Conservation (phyloP, 441 rosid genomes). For the Jatropha multifida region DNA sequence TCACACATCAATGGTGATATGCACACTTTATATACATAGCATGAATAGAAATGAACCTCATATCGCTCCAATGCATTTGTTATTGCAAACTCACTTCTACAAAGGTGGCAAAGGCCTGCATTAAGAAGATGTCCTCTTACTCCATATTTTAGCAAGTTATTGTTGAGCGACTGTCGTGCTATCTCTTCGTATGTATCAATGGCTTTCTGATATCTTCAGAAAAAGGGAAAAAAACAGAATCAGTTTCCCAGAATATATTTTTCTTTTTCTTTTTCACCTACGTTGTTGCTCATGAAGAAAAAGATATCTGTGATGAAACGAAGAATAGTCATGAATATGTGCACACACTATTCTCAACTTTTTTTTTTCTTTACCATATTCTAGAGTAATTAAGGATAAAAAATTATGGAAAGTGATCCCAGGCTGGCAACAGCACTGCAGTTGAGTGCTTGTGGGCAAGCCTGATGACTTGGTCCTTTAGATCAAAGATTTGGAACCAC, state of each 20-base stretch:
- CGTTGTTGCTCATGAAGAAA: not conserved
- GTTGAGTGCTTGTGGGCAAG: not conserved
- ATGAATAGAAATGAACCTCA: conserved; percentile 47
- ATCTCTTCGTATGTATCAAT: conserved; percentile 76
- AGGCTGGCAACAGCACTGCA: not conserved
- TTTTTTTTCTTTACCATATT: not conserved
- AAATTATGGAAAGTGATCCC: not conserved
- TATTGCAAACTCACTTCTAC: conserved; percentile 79
- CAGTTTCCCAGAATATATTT: not conserved
- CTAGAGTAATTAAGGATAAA: not conserved
- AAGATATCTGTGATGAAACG: no score
- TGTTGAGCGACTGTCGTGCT: conserved; percentile 67
- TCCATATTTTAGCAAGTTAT: conserved; percentile 83
- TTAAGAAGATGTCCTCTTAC: conserved; percentile 89
- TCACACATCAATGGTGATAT: not conserved
- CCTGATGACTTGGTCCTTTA: not conserved
- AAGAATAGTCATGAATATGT: not conserved
- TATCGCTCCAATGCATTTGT: conserved; percentile 77
- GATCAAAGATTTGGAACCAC: not conserved
- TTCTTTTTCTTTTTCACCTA: not conserved
- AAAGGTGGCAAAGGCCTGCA: conserved; percentile 86
- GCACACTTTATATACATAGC: not conserved
- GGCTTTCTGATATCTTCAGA: conserved; percentile 67
- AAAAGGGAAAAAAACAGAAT: not conserved
- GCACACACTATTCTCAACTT: not conserved